These are phyloP conservation scores for Cyberlindnera sargentensis DNA, from an alignment of 805 yeast genomes.

Conservation along the genomic window DNA sequence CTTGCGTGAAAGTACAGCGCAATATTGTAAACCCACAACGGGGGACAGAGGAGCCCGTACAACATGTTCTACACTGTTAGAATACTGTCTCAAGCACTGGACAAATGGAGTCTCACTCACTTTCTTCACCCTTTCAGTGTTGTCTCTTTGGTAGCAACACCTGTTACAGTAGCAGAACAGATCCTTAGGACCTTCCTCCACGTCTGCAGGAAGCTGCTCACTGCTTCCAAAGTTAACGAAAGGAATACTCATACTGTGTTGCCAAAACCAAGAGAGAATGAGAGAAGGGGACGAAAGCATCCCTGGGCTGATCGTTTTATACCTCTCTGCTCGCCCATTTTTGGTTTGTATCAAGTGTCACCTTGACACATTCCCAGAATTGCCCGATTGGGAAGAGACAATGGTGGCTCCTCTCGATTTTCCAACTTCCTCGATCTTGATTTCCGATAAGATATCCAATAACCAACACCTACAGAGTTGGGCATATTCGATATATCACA, in stretches of 20 bases:
- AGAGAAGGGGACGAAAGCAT: too few relatives aligned
- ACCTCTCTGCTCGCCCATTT: background rate
- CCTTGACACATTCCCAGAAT: background rate
- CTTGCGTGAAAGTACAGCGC: slow-evolving; percentile 3
- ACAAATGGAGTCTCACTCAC: slow-evolving; percentile 9
- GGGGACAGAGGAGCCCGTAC: slow-evolving; percentile 16
- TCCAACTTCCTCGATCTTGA: background rate
- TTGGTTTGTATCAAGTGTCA: background rate
- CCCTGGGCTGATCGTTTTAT: background rate
- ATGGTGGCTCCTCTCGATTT: slow-evolving; percentile 2
- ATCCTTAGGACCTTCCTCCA: slow-evolving; percentile 9
- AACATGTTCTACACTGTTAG: slow-evolving; percentile 14
- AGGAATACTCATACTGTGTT: too few relatives aligned
- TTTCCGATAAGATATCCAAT: too few relatives aligned
- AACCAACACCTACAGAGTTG: too few relatives aligned
- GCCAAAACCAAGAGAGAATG: too few relatives aligned
- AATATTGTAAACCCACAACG: slow-evolving; percentile 17
- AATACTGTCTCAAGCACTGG: too few relatives aligned
- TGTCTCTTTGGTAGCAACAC: slow-evolving; percentile 13
- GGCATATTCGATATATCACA: background rate
- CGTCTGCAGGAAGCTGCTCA: background rate
- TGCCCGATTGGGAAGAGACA: slow-evolving; percentile 18
- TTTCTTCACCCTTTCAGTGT: slow-evolving; percentile 5
- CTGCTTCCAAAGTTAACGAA: background rate
- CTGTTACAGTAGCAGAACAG: slow-evolving; percentile 16